A percentile compares a stretch with the other conserved stretches of the same genome.
These are phyloP conservation scores for Apiospora kogelbergensis DNA, from an alignment of 2,329 filamentous ascomycete species.

Conservation along the genomic window DNA sequence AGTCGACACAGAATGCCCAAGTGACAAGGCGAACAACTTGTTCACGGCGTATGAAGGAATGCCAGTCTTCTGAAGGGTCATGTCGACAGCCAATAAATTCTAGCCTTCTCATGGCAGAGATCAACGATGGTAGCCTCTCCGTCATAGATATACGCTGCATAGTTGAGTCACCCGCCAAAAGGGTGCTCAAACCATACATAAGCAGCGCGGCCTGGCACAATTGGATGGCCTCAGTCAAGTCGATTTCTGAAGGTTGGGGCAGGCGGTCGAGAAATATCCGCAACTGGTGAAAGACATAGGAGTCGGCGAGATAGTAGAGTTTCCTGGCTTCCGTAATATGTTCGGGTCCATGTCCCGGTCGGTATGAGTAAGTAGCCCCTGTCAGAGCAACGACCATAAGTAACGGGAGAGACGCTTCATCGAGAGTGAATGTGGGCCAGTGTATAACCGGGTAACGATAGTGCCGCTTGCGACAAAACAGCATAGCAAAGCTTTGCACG, in stretches of 20 bases:
- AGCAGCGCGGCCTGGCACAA: slow-evolving; percentile 15
- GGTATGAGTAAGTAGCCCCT: slow-evolving; percentile 15
- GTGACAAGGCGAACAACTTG: slow-evolving; percentile 13
- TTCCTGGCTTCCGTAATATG: slow-evolving; percentile 11
- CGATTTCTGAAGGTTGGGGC: background rate
- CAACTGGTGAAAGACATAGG: slow-evolving; percentile 10
- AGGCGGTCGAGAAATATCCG: background rate
- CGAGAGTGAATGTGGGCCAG: slow-evolving; percentile 14
- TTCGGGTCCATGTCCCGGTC: slow-evolving; percentile 3
- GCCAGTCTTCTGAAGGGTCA: background rate
- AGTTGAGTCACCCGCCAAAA: slow-evolving; percentile 8
- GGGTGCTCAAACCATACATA: slow-evolving; percentile 13
- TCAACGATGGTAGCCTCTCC: background rate
- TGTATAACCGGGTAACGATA: slow-evolving; percentile 15
- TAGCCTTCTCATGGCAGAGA: background rate
- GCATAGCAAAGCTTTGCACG: slow-evolving; percentile 10
- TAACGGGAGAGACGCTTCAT: slow-evolving; percentile 12
- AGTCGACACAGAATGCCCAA: slow-evolving; percentile 12
- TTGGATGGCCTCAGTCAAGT: background rate
- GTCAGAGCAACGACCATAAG: slow-evolving; percentile 14
- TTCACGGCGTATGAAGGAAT: background rate
- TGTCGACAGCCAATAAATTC: background rate
- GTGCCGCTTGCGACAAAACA: slow-evolving; percentile 15
- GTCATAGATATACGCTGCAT: slow-evolving; percentile 4
- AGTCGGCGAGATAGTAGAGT: slow-evolving; percentile 12